Evolutionary conservation across 1,139 yeast species (phyloP), one percentile per base, ranked within the genome.

Genomic region (Scheffersomyces segobiensis): DNA sequence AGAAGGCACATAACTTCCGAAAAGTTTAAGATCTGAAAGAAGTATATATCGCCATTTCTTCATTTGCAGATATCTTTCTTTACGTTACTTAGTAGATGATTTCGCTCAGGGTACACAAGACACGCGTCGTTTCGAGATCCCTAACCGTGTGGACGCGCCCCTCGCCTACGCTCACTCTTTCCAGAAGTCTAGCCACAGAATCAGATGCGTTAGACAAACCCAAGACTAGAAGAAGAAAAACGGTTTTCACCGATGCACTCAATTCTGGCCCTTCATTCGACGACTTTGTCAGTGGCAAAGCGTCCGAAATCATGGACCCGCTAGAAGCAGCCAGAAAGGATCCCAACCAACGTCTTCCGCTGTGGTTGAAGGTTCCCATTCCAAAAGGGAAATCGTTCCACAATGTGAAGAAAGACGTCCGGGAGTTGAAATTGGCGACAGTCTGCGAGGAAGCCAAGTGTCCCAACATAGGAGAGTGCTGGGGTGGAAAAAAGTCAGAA

Each of bases 361-460:
- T 85, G 57, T 96, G 99, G 99, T 82, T 96, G 58, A 93, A 91
- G 72, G 97, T 95, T 3, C 96, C 97, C 7, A 93, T 95, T 64
- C 99, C 99, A 18, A 91, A 91, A 76, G 99, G 99, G 53, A 82
- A 86, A 63, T 88, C 90, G 53, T 95, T 85, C 74, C 87, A 87
- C 67, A 88, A 86, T 66, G 81, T 96, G 65, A 93, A 93, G 70
- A 84, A 87, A 53, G 99, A 96, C 70, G 89, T 96, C 50, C 82
- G 93, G 61, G 98, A 96, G 62, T 78, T 96, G 61, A 92, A 92
- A 63, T 79, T 96, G 57, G 90, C 97, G 50, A 93, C 99, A 0
- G 99, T 96, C 42, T 96, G 99, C 76, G 98, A 95, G 73, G 99
- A 95, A 70, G 99, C 99, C 10, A 88, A 95, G 69, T 96, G 99